phyloP scores from a whole-genome alignment of 345 rosid genomes.

The Moricandia arvensis region DNA sequence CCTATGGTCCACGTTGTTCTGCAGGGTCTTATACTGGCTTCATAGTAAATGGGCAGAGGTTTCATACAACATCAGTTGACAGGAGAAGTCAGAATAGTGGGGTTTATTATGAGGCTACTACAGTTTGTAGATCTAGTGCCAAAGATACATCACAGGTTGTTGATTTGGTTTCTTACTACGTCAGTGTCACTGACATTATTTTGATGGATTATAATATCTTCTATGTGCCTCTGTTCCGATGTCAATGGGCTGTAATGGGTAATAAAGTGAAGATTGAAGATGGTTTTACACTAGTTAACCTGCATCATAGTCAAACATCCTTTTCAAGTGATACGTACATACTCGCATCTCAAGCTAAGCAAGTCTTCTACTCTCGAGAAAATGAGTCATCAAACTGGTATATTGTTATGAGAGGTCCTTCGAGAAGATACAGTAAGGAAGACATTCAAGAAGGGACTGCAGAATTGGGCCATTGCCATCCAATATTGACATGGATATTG shows the following conservation, averaged over 20 bases:
- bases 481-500: background rate
- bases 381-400: background rate
- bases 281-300: background rate
- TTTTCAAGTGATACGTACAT: background rate
- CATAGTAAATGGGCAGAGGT: background rate
- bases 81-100: background rate
- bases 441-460: no score
- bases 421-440: background rate
- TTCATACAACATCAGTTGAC: background rate
- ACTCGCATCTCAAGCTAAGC: background rate
- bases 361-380: background rate
- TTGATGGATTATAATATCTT: background rate
- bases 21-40: background rate
- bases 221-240: background rate
- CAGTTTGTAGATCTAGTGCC: background rate
- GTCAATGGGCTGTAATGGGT: background rate
- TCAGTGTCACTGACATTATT: background rate
- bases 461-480: background rate
- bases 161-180: background rate
- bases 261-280: background rate
- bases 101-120: background rate
- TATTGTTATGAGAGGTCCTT: background rate
- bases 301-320: background rate
- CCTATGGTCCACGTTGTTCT: background rate
- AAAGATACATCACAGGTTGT: background rate